These are phyloP conservation scores for Calonectria fujianensis DNA, from an alignment of 2,329 filamentous ascomycete genomes.

Conservation along the genomic window DNA sequence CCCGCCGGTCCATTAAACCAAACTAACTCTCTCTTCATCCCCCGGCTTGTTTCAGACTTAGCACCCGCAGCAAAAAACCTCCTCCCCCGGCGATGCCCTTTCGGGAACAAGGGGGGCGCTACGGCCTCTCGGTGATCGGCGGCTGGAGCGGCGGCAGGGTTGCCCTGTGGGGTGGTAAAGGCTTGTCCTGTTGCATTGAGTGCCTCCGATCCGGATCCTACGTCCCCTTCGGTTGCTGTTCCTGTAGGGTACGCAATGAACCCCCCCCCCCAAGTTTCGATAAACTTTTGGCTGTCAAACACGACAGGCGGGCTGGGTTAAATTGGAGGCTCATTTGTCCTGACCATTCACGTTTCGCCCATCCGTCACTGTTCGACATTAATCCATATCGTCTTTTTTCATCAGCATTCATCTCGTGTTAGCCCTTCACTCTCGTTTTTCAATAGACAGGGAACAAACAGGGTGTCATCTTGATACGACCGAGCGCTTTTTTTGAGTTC, in stretches of 20 bases:
- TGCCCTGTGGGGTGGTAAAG: conserved; percentile 13
- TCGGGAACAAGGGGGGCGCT: not conserved
- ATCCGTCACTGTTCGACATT: not conserved
- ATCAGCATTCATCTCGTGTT: not conserved
- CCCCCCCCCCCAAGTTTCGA: not conserved
- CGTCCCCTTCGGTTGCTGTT: not conserved
- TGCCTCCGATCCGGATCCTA: conserved; percentile 24
- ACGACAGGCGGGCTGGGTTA: not conserved
- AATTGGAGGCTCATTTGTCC: conserved; percentile 34
- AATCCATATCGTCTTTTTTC: not conserved
- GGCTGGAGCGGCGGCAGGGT: conserved; percentile 13
- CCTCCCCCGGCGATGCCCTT: conserved; percentile 42
- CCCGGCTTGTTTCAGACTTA: conserved; percentile 36
- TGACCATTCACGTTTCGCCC: conserved; percentile 24
- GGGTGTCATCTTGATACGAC: conserved; percentile 33
- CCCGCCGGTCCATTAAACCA: not conserved
- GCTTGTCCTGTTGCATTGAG: not conserved
- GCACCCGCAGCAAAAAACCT: conserved; percentile 19
- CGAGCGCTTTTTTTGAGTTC: conserved; percentile 1
- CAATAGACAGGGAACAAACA: not conserved
- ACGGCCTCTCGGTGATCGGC: conserved; percentile 23
- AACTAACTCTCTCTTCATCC: not conserved
- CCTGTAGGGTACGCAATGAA: conserved; percentile 10
- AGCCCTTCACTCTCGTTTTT: conserved; percentile 13
- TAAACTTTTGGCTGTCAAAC: not conserved